Conservation (phyloP, 2,329 filamentous ascomycete species). For the Talaromyces atroroseus region DNA sequence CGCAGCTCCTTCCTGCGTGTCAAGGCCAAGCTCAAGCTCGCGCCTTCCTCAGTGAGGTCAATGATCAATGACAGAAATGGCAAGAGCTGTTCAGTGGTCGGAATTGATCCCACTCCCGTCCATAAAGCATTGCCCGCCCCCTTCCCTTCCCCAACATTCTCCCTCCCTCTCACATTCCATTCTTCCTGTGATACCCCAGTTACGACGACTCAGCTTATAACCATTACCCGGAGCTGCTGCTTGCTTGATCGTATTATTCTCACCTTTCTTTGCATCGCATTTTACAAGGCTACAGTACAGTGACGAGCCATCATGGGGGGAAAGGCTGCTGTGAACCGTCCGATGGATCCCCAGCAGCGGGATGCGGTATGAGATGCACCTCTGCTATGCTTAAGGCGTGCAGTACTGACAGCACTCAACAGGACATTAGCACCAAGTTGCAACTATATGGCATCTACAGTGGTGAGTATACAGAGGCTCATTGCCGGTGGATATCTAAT, state of each 20-base stretch:
- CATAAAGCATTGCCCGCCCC: background rate
- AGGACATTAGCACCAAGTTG: constrained; percentile 85
- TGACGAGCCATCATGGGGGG: constrained; percentile 10
- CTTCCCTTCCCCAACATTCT: background rate
- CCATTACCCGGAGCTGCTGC: background rate
- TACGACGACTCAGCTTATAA: background rate
- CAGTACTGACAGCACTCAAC: constrained; percentile 14
- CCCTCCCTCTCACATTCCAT: constrained; percentile 1
- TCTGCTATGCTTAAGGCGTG: background rate
- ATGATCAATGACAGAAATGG: background rate
- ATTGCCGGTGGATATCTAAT: constrained; percentile 13
- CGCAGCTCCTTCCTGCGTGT: background rate
- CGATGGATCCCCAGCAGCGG: constrained; percentile 67
- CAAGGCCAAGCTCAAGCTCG: background rate
- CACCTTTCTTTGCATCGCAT: background rate
- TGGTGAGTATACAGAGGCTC: constrained; percentile 35
- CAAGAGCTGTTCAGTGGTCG: background rate
- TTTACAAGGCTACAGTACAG: background rate
- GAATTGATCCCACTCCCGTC: background rate
- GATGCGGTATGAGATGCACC: constrained; percentile 51
- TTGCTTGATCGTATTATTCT: background rate
- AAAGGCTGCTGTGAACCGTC: constrained; percentile 58
- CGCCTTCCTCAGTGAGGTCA: background rate
- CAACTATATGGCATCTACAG: constrained; percentile 86
- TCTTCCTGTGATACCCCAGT: constrained; percentile 13